Evolutionary conservation across 2,329 filamentous ascomycete genomes (phyloP).

Genomic region (Botryotinia narcissicola): DNA sequence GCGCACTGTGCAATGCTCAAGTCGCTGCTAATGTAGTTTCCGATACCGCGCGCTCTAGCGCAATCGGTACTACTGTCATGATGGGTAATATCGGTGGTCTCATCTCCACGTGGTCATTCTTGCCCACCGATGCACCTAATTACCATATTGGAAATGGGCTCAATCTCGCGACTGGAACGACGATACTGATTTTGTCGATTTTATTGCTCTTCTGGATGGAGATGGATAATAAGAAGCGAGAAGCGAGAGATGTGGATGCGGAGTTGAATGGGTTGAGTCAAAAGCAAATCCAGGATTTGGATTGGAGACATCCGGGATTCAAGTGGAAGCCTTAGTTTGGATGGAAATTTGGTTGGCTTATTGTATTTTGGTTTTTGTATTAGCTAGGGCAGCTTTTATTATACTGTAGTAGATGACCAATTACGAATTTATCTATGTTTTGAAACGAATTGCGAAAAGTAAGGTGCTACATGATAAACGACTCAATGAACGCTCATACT

Average conservation of each 20-base stretch:
- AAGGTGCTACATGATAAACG: background rate
- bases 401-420: too few relatives aligned
- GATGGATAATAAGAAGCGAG: conserved; percentile 58
- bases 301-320: conserved; percentile 66
- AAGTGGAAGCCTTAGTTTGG: conserved; percentile 48
- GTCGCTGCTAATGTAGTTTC: conserved; percentile 68
- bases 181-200: conserved; percentile 52
- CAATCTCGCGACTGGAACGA: conserved; percentile 62
- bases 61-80: conserved; percentile 67
- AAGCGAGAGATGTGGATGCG: conserved; percentile 52
- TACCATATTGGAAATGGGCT: conserved; percentile 71
- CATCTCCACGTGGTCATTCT: conserved; percentile 63
- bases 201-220: conserved; percentile 59
- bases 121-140: conserved; percentile 61
- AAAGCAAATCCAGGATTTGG: conserved; percentile 56
- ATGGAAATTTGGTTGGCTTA: background rate
- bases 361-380: background rate
- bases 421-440: background rate
- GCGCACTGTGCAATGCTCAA: conserved; percentile 64
- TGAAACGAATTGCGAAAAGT: background rate
- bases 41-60: conserved; percentile 61
- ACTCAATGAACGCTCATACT: background rate
- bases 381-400: background rate
- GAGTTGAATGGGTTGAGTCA: conserved; percentile 53
- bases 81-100: conserved; percentile 70